phyloP scores from a whole-genome alignment of 2,329 filamentous ascomycete genomes.

The Amauroascus verrucosus region DNA sequence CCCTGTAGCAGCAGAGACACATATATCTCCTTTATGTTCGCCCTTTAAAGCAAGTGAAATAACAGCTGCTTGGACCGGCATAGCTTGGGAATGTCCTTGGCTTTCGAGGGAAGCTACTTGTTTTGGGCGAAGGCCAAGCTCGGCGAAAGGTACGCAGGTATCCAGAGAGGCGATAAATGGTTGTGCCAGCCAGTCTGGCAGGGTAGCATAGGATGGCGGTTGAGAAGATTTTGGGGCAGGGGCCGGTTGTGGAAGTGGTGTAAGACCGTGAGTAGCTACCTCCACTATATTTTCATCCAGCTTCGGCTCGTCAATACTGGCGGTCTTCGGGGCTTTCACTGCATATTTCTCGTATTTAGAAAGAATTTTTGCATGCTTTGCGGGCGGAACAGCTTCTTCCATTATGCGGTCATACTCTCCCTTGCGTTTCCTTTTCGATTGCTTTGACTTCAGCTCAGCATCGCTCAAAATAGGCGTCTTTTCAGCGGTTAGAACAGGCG shows the following conservation, averaged over 20 bases:
- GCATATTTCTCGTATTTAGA: slow-evolving; percentile 23
- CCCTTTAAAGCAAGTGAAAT: slow-evolving; percentile 68
- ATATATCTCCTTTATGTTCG: slow-evolving; percentile 61
- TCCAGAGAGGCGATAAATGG: slow-evolving; percentile 59
- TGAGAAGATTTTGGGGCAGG: slow-evolving; percentile 44
- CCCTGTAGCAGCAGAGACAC: slow-evolving; percentile 85
- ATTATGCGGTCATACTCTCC: slow-evolving; percentile 25
- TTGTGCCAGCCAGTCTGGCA: slow-evolving; percentile 70
- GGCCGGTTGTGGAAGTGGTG: slow-evolving; percentile 70
- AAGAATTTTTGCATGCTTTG: slow-evolving; percentile 21
- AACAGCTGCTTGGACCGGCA: slow-evolving; percentile 69
- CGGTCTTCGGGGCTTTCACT: slow-evolving; percentile 13
- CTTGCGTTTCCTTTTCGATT: slow-evolving; percentile 10
- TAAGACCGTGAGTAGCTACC: slow-evolving; percentile 56
- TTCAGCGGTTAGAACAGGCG: slow-evolving; percentile 21
- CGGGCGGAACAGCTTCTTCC: slow-evolving; percentile 25
- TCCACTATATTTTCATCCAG: not conserved
- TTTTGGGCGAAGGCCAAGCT: slow-evolving; percentile 53
- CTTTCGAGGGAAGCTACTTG: slow-evolving; percentile 53
- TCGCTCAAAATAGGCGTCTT: not conserved
- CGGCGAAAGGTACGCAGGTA: slow-evolving; percentile 50
- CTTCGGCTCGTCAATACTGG: slow-evolving; percentile 10
- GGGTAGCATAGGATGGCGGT: slow-evolving; percentile 60
- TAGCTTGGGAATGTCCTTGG: slow-evolving; percentile 60
- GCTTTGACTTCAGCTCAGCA: not conserved